Conservation (phyloP, 768 basidiomycete species). For the Boletus pseudopeckii region DNA sequence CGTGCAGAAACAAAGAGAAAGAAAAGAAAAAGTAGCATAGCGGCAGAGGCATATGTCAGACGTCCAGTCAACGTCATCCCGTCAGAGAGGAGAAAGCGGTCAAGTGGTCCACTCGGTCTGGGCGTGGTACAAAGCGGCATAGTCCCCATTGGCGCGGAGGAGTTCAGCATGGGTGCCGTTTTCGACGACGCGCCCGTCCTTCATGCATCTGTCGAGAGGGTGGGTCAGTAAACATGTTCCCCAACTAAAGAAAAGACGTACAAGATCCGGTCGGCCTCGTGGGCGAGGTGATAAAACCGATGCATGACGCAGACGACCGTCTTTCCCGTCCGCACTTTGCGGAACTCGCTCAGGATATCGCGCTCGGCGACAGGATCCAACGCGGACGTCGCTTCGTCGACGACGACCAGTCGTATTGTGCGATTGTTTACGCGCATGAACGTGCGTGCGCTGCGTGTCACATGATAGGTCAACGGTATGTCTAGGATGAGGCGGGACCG, state of each 20-base stretch:
- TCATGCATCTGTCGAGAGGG: slow-evolving; percentile 27
- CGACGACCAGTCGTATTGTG: slow-evolving; percentile 44
- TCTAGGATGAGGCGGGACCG: not conserved
- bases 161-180: slow-evolving; percentile 30
- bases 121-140: too few species aligned
- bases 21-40: too few species aligned
- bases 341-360: slow-evolving; percentile 41
- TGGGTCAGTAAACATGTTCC: not conserved
- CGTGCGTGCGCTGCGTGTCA: slow-evolving; percentile 38
- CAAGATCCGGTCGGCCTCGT: slow-evolving; percentile 51
- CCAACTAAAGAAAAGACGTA: slow-evolving; percentile 22
- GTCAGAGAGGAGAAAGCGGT: too few species aligned
- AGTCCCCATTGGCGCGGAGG: slow-evolving; percentile 1
- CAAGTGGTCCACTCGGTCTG: too few species aligned
- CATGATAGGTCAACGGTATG: not conserved
- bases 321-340: slow-evolving; percentile 39
- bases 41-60: too few species aligned
- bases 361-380: slow-evolving; percentile 55
- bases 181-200: slow-evolving; percentile 31
- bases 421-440: slow-evolving; percentile 38
- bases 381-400: slow-evolving; percentile 59
- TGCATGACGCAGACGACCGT: slow-evolving; percentile 58
- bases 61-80: too few species aligned
- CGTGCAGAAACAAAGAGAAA: too few species aligned
- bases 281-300: slow-evolving; percentile 48